Base-by-base conservation (phyloP, 2,329 filamentous ascomycete species). In the Emmonsia crescens region DNA sequence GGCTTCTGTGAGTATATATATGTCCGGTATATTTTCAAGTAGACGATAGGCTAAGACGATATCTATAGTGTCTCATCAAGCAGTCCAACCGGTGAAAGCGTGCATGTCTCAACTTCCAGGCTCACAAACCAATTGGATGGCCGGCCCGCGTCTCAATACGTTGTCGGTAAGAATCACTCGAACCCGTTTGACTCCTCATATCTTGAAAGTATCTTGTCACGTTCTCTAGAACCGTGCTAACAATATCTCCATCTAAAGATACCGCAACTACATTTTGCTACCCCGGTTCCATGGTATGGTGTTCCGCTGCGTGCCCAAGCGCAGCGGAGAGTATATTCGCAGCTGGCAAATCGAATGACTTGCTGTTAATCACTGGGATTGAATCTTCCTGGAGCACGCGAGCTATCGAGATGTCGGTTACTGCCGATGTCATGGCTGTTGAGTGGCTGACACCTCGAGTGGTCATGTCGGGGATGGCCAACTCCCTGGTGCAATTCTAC, bases 371-470 rank as follows among this genome's bases (percentile, higher is more conserved):
- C 19, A 61, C 66, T 8, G 67, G 64, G 3, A 66, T 66, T 57
- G 65, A 69, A 57, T 75, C 71, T 72, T 61, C 65, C 2, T 59
- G 75, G 27, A 48, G 70, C 66, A 59, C 67, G 64, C 33, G 21
- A 40, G 8, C n/a, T 10, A 16, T 71, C 69, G 9, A 65, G 33
- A 60, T 48, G 48, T 63, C 63, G 68, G 8, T 5, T 29, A 24
- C 31, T 33, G 52, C 61, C 24, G 52, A 57, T 33, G 29, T 76
- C 24, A 68, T 64, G 31, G 67, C 71, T 12, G 71, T 77, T 3
- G 75, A 77, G 62, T 77, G 75, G 75, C 63, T 77, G 6, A 71
- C 69, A 1, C 58, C 66, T 3, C 67, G 70, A 49, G 69, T 77
- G 1, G 74, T 77, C 21, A 73, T 71, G 9, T 69, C 70, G 0